These are phyloP conservation scores for Naematelia encephala DNA, from an alignment of 768 basidiomycete genomes.

Conservation along the genomic window DNA sequence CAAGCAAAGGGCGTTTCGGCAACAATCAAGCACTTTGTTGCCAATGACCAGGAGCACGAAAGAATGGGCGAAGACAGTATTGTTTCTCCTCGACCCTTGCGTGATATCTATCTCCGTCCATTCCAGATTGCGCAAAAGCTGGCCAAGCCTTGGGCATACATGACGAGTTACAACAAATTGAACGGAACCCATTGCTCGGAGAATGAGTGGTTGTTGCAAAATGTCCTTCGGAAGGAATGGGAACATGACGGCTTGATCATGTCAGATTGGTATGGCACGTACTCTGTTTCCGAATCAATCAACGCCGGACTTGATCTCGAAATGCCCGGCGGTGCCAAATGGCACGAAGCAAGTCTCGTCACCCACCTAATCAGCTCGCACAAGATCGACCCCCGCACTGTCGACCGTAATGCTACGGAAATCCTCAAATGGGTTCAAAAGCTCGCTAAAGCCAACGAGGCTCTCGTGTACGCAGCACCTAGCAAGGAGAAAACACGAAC, in stretches of 20 bases:
- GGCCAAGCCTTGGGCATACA: constrained; percentile 35
- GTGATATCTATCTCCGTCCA: constrained; percentile 66
- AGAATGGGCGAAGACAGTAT: constrained; percentile 47
- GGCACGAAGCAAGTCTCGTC: constrained; percentile 16
- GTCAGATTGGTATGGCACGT: constrained; percentile 61
- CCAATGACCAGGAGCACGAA: constrained; percentile 72
- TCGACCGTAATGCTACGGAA: constrained; percentile 58
- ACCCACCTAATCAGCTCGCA: constrained; percentile 46
- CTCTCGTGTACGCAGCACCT: constrained; percentile 57
- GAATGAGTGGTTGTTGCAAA: constrained; percentile 56
- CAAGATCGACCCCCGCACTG: constrained; percentile 51
- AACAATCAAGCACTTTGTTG: constrained; percentile 68
- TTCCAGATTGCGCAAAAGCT: constrained; percentile 56
- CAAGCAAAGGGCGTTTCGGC: constrained; percentile 66
- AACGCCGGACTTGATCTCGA: constrained; percentile 61
- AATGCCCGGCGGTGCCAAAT: constrained; percentile 38
- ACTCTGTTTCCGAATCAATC: constrained; percentile 55
- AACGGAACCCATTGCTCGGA: constrained; percentile 64
- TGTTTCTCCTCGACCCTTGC: constrained; percentile 63
- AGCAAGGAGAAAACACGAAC: constrained; percentile 18
- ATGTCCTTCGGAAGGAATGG: constrained; percentile 66
- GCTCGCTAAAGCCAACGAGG: constrained; percentile 63
- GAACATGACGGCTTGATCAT: constrained; percentile 61
- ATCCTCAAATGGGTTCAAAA: constrained; percentile 67
- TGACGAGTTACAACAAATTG: constrained; percentile 59